Evolutionary conservation across 1,284 basidiomycete genomes (phyloP), one percentile per base, ranked within the genome.

Genomic region (Microbotryum saponariae): DNA sequence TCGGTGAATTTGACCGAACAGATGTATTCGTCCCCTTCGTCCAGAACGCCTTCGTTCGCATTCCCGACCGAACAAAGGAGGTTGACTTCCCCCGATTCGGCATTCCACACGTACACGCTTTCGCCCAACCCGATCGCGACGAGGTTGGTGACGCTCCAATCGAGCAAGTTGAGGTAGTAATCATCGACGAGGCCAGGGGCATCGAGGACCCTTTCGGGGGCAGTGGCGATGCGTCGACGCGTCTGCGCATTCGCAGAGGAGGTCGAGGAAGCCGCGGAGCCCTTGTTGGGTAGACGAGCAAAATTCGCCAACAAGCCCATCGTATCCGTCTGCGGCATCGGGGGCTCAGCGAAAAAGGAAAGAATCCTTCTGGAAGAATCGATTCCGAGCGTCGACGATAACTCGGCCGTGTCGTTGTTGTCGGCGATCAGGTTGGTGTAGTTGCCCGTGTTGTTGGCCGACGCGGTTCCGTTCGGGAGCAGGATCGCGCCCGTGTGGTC

Each of bases 131-230:
- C 92, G 61, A 97, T 91, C 1, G 88, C 91, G 5, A 97, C 83
- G 42, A 86, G 79, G 76, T 98, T 97, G 62, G 83, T 83, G 37
- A 81, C 81, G 45, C 87, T 88, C 94, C 94, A 99, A 50, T 87
- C 83, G 60, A 97, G 77, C 44, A 98, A 80, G 75, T 98, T 98
- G 71, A 97, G 84, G 75, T 99, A 98, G 76, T 96, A 98, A 76
- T 99, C 96, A 70, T 97, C 91, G 48, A 88, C 82, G 79, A 97
- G 88, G 2, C 89, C 91, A 0, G 93, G 92, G 0, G 96, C 96
- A 72, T 98, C 96, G 14, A 99, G 81, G 3, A 97, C 91, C 27
- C 91, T 83, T 71, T 96, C 90, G 0, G 87, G 91, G 64, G 84
- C 85, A 0, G 85, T 91, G 0, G 89, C 81, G 62, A 96, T 88